phyloP scores from a whole-genome alignment of 2,329 filamentous ascomycete genomes.

The Aspergillus thermomutatus region DNA sequence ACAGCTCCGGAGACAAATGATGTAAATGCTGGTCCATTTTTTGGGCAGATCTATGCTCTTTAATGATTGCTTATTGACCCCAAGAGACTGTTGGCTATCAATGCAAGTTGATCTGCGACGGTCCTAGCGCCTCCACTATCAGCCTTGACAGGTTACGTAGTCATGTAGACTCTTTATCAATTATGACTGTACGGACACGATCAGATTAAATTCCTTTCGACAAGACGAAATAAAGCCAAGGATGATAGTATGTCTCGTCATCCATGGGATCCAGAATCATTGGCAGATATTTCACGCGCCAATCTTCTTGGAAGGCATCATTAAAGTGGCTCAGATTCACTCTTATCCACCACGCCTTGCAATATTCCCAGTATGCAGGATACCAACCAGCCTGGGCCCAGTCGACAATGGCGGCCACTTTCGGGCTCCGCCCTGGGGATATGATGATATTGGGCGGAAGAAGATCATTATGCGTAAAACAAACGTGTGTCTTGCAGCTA shows the following conservation, averaged over 20 bases:
- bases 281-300: constrained; percentile 29
- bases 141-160: not conserved
- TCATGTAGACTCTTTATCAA: not conserved
- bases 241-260: constrained; percentile 29
- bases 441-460: constrained; percentile 21
- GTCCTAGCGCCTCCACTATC: not conserved
- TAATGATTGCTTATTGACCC: not conserved
- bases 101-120: not conserved
- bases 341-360: constrained; percentile 24
- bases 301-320: constrained; percentile 27
- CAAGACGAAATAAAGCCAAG: constrained; percentile 31
- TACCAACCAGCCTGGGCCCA: constrained; percentile 31
- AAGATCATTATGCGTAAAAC: constrained; percentile 22
- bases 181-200: not conserved
- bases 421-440: constrained; percentile 18
- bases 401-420: constrained; percentile 25
- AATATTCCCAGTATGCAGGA: constrained; percentile 32
- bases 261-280: constrained; percentile 30
- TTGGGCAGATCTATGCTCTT: not conserved
- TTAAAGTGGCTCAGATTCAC: constrained; percentile 18
- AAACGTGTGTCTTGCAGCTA: constrained; percentile 15
- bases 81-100: not conserved
- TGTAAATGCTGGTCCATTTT: too few species aligned
- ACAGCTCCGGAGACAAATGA: too few species aligned
- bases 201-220: constrained; percentile 4